Base-by-base conservation (phyloP, 169 alveolate genomes). In the Cystoisospora suis region DNA sequence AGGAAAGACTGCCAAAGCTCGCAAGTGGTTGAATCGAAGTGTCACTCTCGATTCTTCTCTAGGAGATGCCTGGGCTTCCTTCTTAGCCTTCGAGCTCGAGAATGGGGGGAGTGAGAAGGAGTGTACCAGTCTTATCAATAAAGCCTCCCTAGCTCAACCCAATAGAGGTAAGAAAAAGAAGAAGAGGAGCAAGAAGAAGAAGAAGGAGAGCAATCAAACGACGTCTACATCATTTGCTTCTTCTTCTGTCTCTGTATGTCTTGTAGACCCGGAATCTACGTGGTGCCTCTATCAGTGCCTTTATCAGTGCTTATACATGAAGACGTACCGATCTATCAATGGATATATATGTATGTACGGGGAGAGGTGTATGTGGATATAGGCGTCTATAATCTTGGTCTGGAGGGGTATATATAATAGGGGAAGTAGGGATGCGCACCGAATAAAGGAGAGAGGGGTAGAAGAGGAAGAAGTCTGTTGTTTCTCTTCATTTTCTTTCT, bases 51-150 rank as follows among this genome's bases (percentile, higher is more conserved):
- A 96, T 90, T 96, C 97, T 17, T 92, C 97, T 72, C 89, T 97
- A 61, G 99, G 99, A 29, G 99, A 97, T 89, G 97, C 98, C 17
- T 99, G 99, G 99, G 99, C 98, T 15, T 96, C 98, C 44, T 96
- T 94, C 56, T 93, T 97, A 75, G 98, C 98, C 36, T 97, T 97
- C 86, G 99, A 98, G 88, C 94, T 97, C 79, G 98, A 96, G 77
- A 88, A 94, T 53, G 99, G 98, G 27, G 90, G 86, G 4, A 88
- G 87, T 36, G 94, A 95, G 75, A 93, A 92, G 70, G 92, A 95
- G 77, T 94, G 95, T 46, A 93, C 94, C 61, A 96, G 94, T 36
- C 90, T 95, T 46, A 94, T 96, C 58, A 94, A 94, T 91, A 93
- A 94, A 45, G 95, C 96, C 90, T 92, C 95, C 58, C 90, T 94